Percentiles rank a stretch among this genome's conserved stretches.
These are phyloP conservation scores for Rhizoclosmatium sp. DNA, from an alignment of 192 early-diverging fungal species.

Conservation along the genomic window DNA sequence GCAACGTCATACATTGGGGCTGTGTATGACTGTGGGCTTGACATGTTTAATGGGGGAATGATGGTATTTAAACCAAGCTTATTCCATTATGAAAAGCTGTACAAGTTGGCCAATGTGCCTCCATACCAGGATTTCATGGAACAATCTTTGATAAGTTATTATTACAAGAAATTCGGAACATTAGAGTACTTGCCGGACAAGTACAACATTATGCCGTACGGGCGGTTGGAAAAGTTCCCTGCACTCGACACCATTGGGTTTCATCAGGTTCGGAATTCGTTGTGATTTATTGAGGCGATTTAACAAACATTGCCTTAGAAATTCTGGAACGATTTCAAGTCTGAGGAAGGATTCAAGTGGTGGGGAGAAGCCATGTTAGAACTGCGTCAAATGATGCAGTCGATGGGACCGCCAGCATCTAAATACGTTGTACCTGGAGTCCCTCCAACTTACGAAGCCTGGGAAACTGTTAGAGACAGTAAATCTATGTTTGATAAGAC, in stretches of 20 bases:
- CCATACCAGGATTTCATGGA: conserved; percentile 9
- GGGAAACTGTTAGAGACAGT: neutral
- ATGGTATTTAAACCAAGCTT: conserved; percentile 15
- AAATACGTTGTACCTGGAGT: neutral
- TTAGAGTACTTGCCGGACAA: neutral
- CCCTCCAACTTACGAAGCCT: neutral
- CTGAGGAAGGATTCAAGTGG: neutral
- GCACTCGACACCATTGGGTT: neutral
- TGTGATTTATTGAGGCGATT: too few species aligned
- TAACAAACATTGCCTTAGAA: neutral
- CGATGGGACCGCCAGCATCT: neutral
- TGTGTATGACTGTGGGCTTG: neutral
- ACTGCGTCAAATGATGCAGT: neutral
- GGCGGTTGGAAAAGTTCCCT: neutral
- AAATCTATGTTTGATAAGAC: neutral
- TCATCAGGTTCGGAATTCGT: neutral
- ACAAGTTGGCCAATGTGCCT: neutral
- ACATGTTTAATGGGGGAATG: conserved; percentile 5
- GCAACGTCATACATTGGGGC: neutral
- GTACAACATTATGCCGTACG: conserved; percentile 14
- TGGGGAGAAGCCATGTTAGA: neutral
- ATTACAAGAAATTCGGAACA: neutral
- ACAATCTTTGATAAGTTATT: conserved; percentile 3
- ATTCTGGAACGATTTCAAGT: conserved; percentile 1
- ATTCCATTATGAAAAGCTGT: conserved; percentile 6